Base-by-base conservation (phyloP, 2,329 filamentous ascomycete genomes). In the Fusarium sambucinum region DNA sequence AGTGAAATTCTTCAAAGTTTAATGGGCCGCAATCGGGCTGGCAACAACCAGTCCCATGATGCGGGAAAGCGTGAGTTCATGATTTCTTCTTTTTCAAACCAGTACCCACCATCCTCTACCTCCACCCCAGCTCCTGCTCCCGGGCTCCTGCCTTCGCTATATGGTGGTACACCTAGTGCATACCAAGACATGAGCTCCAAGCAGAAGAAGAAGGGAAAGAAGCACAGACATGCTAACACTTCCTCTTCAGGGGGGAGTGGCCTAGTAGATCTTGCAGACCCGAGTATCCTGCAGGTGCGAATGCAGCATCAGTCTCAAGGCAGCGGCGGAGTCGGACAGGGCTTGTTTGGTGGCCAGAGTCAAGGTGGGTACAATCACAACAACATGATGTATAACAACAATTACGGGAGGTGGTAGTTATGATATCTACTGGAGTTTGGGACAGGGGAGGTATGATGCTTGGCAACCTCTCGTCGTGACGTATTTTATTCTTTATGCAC, bases 191-290 rank as follows among this genome's bases (percentile, higher is more conserved):
- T 91, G 85, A 92, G 92, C 85, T 91, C 92, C 85, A 96, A 97
- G 90, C 94, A 96, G 89, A 97, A 97, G 91, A 97, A 97, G 90
- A 97, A 97, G 93, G 94, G 94, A 87, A 97, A 97, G 90, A 97
- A 97, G 93, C 95, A 97, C 88, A 96, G 94, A 90, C 94, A 97
- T 91, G 95, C 94, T 96, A 97, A 97, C 93, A 97, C 95, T 95
- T 97, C 94, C 92, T 98, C 95, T 90, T 97, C 94, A 90, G 92
- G 92, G 87, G 94, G 94, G 89, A 93, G 93, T 92, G 94, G 93
- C 87, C 90, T 97, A 95, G 94, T 96, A 86, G 94, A 98, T 96
- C 93, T 97, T 94, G 93, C 92, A 87, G 94, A 98, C 93, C 95
- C 95, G 88, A 97, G 93, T 88, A 97, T 97, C 88, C 90, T 98